Conservation (phyloP, 768 basidiomycete genomes). For the Podaxis pistillaris region DNA sequence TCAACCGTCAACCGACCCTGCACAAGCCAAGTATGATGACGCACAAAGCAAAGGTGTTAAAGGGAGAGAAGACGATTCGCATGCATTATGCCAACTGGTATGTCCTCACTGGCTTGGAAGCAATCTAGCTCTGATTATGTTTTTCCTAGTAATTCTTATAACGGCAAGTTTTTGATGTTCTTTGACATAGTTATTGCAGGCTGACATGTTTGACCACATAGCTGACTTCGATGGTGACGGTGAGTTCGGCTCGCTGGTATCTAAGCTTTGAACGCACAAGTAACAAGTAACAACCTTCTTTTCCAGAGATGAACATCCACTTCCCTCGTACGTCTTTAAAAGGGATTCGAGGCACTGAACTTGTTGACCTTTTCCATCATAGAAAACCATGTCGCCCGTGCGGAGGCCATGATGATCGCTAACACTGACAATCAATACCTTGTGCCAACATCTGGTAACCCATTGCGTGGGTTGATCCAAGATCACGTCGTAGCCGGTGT, state of each 20-base stretch:
- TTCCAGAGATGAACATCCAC: conserved; percentile 97
- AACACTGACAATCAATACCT: conserved; percentile 99
- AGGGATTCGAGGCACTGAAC: conserved; percentile 4
- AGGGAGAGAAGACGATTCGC: conserved; percentile 97
- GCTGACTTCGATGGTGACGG: conserved; percentile 34
- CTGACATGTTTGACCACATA: conserved; percentile 17
- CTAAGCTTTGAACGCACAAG: neutral
- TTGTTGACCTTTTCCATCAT: conserved; percentile 12
- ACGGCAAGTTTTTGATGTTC: conserved; percentile 52
- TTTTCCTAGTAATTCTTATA: conserved; percentile 86
- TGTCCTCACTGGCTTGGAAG: conserved; percentile 23
- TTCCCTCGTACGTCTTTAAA: conserved; percentile 77
- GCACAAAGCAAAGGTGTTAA: conserved; percentile 86
- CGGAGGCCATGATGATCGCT: conserved; percentile 91
- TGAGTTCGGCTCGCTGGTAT: conserved; percentile 15
- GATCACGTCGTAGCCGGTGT: conserved; percentile 98
- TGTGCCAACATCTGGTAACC: conserved; percentile 98
- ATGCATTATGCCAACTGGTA: conserved; percentile 99
- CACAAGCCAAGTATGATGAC: conserved; percentile 99
- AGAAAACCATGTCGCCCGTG: conserved; percentile 95
- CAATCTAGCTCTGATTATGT: conserved; percentile 17
- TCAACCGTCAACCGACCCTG: conserved; percentile 97
- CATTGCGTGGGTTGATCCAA: conserved; percentile 95
- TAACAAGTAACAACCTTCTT: conserved; percentile 7
- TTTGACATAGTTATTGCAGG: conserved; percentile 11